Evolutionary conservation across 1,139 yeast genomes (phyloP), one percentile per base, ranked within the genome.

Genomic region (Pichia sp.): DNA sequence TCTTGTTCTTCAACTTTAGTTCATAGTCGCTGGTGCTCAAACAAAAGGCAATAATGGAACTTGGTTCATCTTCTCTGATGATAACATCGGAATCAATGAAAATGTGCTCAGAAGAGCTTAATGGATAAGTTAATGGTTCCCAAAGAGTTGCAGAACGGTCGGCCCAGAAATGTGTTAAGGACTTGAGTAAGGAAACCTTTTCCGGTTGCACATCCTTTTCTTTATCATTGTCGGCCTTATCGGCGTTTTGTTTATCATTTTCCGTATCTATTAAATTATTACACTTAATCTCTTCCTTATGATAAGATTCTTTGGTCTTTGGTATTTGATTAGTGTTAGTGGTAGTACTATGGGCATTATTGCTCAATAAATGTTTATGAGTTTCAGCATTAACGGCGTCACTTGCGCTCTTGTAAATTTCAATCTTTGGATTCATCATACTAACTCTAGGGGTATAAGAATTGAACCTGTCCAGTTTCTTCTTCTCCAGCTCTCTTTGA

Each of bases 1-100:
- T 36, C 16, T n/a, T 37, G 56, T 43, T 39, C 31, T 52, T 51
- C 29, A 59, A 44, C 43, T 63, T 63, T 1, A 60, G 52, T 8
- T 75, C 71, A 58, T 92, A 92, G 62, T 92, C 97, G 3, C 78
- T 73, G 0, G 95, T 80, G 38, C 90, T 84, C 50, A 94, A 68
- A 60, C 97, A 90, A 58, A 92, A 90, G 0, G 98, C 95, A 52
- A 92, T 87, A 51, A 94, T 66, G 0, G 97, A 90, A 59, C 95
- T 85, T 6, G 98, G 98, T 61, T 94, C 99, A 62, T 88, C 97
- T 58, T 94, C 99, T 43, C 98, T 71, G 5, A 92, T 95, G 51
- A 94, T 84, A 23, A 94, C 95, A 61, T 87, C 90, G 5, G 95
- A 85, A 59, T 94, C 97, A 8, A 88, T 88, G 68, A 92, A 92